Base-by-base conservation (phyloP, 1,139 yeast genomes). In the Kluyveromyces sp. region DNA sequence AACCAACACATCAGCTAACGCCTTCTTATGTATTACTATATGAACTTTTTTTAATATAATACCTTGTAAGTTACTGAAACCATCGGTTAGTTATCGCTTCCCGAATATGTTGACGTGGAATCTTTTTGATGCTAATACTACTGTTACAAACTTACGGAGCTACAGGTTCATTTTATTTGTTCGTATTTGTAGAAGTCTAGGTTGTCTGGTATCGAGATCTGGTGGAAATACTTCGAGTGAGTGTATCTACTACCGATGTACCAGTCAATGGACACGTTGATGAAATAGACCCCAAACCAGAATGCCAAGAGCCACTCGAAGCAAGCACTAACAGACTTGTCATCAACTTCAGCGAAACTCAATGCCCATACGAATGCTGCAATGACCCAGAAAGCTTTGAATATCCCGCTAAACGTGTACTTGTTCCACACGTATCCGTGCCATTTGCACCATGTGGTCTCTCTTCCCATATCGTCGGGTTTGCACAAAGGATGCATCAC, bases 291-390 rank as follows among this genome's bases (percentile, higher is more conserved):
- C 8, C 95, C 94, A 59, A 85, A 88, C 79, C 86, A 82, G 65
- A 81, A 89, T 6, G 89, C 80, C 38, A 88, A 65, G 7, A 78
- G 58, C 96, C 97, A 89, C 63, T 89, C 97, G 61, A 83, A 80
- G 13, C 68, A 67, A 2, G 77, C 85, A 19, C 73, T 66, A 13
- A 70, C 64, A 32, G 70, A 65, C 9, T 66, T 47, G 33, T 67
- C 71, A 1, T 71, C 66, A 44, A 68, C 64, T 1, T 65, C 73
- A 12, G 79, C 92, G 56, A 87, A 89, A 35, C 77, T 71, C 26
- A 83, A 66, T 3, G 94, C 95, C 60, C 86, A 73, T 0, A 69
- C 77, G 20, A 83, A 68, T 2, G 95, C 95, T n/a, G 73, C 61
- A 3, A 70, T 49, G 38, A 84, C 66, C 95, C 96, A 89, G 8